Conservation (phyloP, 108 stramenopile genomes). For the Fragilaria radians region DNA sequence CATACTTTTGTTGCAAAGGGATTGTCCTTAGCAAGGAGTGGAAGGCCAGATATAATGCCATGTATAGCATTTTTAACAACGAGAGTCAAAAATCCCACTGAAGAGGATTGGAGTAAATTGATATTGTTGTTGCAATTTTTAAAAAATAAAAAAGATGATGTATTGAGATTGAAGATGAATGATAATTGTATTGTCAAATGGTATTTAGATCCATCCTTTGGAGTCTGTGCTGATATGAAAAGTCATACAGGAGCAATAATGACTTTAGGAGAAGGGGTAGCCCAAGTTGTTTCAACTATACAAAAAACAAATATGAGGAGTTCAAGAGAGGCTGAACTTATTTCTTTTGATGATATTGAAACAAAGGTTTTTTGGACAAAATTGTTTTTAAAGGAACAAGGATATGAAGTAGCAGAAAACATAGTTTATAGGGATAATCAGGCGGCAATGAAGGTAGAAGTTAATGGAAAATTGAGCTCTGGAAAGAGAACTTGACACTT, state of each 20-base stretch:
- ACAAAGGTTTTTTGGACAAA: too few relatives aligned
- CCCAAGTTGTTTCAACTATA: background rate
- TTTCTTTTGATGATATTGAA: too few relatives aligned
- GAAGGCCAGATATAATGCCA: constrained; percentile 24
- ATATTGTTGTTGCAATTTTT: too few relatives aligned
- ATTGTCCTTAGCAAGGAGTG: too few relatives aligned
- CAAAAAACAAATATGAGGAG: constrained; percentile 4
- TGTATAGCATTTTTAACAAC: constrained; percentile 28
- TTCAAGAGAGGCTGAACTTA: constrained; percentile 24
- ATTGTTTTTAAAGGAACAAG: constrained; percentile 23
- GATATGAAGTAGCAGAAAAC: too few relatives aligned
- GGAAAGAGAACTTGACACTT: constrained; percentile 16
- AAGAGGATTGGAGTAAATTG: too few relatives aligned
- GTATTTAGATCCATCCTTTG: constrained; percentile 7
- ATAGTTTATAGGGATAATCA: constrained; percentile 40
- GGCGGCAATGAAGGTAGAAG: constrained; percentile 24
- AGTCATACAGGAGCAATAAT: constrained; percentile 25
- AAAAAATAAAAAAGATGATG: too few relatives aligned
- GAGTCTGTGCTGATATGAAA: background rate
- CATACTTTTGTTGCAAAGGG: too few relatives aligned
- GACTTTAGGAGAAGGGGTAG: background rate
- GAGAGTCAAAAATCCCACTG: too few relatives aligned
- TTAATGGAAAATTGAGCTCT: constrained; percentile 5
- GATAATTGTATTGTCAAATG: background rate
- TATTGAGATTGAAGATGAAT: background rate